Evolutionary conservation across 495 filamentous ascomycete genomes (phyloP), one percentile per base, ranked within the genome.

Genomic region (Aspergillus nidulans): DNA sequence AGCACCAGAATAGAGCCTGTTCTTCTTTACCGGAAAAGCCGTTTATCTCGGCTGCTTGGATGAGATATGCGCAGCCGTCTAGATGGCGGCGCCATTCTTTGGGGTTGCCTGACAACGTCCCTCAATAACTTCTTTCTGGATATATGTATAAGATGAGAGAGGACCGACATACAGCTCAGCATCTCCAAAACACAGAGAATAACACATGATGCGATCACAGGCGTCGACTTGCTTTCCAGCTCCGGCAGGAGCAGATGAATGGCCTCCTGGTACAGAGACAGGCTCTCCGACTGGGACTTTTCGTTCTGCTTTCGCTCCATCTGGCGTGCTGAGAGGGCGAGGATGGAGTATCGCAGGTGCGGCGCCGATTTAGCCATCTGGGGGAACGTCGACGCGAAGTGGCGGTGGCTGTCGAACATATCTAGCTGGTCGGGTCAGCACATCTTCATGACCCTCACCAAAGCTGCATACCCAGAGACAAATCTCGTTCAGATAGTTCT

Each of bases 1-100:
- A 76, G 51, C 75, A 77, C 75, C 75, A 77, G 47, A 76, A 77
- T 2, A 75, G 59, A 0, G 72, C 74, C 52, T 76, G 72, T 40
- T 68, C 66, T 34, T 74, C 62, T 23, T 72, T 72, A 0, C 69
- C 68, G 9, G 72, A 72, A 50, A 74, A 74, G 1, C 70, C 64
- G 40, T 73, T 72, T 16, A 68, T 68, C 30, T 65, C 69, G 8
- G 63, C 68, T 0, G 68, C 64, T 53, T 74, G 68, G 45, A 76
- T 69, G 9, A 76, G 59, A 46, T 69, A 71, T 16, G 74, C 71
- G 62, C 72, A 77, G 23, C 74, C 74, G 49, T 77, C 74, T n/a
- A 77, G 55, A 58, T 77, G 72, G n/a, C 69, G 68, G 39, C 69
- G 63, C 74, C 74, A 77, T 53, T 73, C 69, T 57, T 68, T 67